These are phyloP conservation scores for Coprinellus aureogranulatus DNA, from an alignment of 768 basidiomycete species.

Conservation along the genomic window DNA sequence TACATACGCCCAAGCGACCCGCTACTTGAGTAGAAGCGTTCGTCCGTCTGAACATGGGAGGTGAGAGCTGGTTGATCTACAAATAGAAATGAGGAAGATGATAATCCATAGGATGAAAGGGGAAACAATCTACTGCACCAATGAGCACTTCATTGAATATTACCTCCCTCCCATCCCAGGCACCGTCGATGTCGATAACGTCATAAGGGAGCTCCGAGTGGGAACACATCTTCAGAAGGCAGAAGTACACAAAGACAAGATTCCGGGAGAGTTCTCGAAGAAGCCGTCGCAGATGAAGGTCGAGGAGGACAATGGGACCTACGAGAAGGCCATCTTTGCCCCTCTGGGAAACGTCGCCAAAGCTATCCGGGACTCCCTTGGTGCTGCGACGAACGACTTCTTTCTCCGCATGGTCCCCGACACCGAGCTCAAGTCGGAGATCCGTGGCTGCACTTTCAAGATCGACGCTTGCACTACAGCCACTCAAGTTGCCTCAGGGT, in stretches of 20 bases:
- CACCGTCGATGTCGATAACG: neutral
- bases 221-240: neutral
- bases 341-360: neutral
- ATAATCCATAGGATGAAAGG: too few species aligned
- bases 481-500: neutral
- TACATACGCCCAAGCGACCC: too few species aligned
- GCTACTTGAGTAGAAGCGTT: too few species aligned
- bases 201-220: neutral
- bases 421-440: slow-evolving; percentile 3
- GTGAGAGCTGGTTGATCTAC: too few species aligned
- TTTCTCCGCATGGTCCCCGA: neutral
- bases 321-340: neutral
- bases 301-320: neutral
- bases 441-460: slow-evolving; percentile 10
- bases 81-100: too few species aligned
- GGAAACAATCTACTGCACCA: neutral
- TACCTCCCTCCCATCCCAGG: neutral
- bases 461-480: slow-evolving; percentile 16
- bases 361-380: too few species aligned
- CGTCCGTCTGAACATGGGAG: too few species aligned
- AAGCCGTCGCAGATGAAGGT: too few species aligned
- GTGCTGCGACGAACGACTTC: neutral
- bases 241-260: neutral
- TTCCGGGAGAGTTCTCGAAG: neutral
- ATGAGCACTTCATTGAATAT: neutral